These are phyloP conservation scores for Fraxinus cuspidata DNA, from an alignment of 257 asterid genomes.

Conservation along the genomic window DNA sequence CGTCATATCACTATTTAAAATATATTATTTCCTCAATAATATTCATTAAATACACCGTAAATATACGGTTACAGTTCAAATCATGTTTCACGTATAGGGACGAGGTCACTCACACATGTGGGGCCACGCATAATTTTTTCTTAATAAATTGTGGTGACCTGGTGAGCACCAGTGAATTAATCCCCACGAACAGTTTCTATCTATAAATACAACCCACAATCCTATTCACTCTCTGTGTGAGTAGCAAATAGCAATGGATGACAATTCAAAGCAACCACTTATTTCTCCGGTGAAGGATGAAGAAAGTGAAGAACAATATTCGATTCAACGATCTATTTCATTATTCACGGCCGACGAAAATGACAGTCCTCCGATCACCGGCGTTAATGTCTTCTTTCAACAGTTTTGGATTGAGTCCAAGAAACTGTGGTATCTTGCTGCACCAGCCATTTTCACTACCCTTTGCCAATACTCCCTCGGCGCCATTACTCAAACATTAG, in stretches of 20 bases:
- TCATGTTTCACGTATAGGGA: too few species aligned
- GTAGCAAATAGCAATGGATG: background rate
- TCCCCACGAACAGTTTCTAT: too few species aligned
- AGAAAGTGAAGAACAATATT: background rate
- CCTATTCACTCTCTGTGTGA: background rate
- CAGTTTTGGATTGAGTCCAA: background rate
- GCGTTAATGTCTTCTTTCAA: background rate
- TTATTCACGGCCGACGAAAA: conserved; percentile 16
- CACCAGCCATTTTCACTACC: conserved; percentile 5
- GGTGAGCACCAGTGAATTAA: too few species aligned
- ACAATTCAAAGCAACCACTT: conserved; percentile 27
- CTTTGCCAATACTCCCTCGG: conserved; percentile 30
- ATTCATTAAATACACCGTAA: too few species aligned
- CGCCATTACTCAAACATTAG: background rate
- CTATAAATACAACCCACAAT: background rate
- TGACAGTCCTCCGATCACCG: conserved; percentile 13
- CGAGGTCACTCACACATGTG: too few species aligned
- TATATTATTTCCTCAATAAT: too few species aligned
- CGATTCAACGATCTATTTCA: background rate
- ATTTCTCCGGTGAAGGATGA: conserved; percentile 13
- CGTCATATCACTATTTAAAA: too few species aligned
- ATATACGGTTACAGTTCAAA: too few species aligned
- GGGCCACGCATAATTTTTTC: too few species aligned
- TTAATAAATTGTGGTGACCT: too few species aligned
- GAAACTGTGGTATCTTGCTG: background rate